Base-by-base conservation (phyloP, 331 rosid species). In the Saraca asoca region DNA sequence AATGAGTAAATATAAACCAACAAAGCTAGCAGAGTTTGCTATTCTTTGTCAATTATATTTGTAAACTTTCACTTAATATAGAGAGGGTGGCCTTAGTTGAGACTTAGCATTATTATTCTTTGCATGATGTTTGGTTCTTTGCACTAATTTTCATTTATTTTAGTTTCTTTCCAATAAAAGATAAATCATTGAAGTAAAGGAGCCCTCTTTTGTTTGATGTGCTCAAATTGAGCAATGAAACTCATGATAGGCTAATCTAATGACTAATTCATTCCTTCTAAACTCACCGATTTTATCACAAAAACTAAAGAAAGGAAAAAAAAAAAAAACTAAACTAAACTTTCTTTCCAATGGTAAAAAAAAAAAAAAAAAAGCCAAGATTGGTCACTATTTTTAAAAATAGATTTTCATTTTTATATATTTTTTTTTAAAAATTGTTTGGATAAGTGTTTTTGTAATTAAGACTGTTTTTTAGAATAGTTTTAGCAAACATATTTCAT, bases 211-310 rank as follows among this genome's bases (percentile, higher is more conserved):
- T 19, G 39, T 79, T 42, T 54, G 57, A 37, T 19, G 14, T 12
- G 34, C 63, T 71, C 46, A 20, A 43, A 38, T 39, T 49, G 59
- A 65, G 51, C 9, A 61, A 33, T n/a, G 41, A 61, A 43, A 35
- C 52, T 13, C 48, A 68, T 44, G 51, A 60, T 29, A 50, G 78
- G 68, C 75, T 39, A 41, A 19, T 57, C 69, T 76, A 75, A 68
- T 58, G 39, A 50, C 54, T 38, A 51, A 35, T 14, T 16, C 12
- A 18, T 76, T 68, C 71, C 24, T 62, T 39, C 11, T 7, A 7
- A 62, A 19, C 52, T 58, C 73, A 39, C 64, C 31, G 18, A 54
- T 24, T 75, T 65, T 67, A 77, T 62, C 54, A 35, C 39, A 42
- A 9, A 49, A 1, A 58, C 7, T 46, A 38, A 59, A 39, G 7